A percentile compares a stretch with the other conserved stretches of the same genome.
These are phyloP conservation scores for Fusarium mundagurra DNA, from an alignment of 2,329 filamentous ascomycete genomes.

Conservation along the genomic window DNA sequence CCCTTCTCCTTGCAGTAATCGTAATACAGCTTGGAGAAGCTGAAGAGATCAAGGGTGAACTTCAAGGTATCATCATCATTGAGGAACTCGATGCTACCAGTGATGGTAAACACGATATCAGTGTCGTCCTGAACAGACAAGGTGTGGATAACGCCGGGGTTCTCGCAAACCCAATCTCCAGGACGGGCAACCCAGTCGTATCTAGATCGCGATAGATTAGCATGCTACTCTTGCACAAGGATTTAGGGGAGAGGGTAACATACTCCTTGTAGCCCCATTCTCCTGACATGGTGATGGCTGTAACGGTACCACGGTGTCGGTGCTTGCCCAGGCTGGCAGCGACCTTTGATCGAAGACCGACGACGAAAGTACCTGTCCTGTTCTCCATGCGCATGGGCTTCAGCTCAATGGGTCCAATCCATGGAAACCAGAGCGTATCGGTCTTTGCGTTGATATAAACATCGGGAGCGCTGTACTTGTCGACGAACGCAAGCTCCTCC, in stretches of 20 bases:
- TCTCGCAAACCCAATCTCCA: constrained; percentile 41
- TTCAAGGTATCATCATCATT: constrained; percentile 40
- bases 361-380: constrained; percentile 30
- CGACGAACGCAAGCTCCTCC: constrained; percentile 36
- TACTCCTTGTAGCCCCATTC: constrained; percentile 40
- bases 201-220: constrained; percentile 16
- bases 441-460: constrained; percentile 37
- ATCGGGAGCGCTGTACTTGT: constrained; percentile 42
- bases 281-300: constrained; percentile 36
- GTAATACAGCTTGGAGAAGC: constrained; percentile 36
- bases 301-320: constrained; percentile 30
- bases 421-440: constrained; percentile 38
- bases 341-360: constrained; percentile 25
- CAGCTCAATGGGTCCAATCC: constrained; percentile 31
- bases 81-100: constrained; percentile 40
- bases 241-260: background rate
- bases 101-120: constrained; percentile 40
- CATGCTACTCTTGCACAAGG: background rate
- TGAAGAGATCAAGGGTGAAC: constrained; percentile 36
- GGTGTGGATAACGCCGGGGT: constrained; percentile 39
- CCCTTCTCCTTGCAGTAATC: constrained; percentile 29
- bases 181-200: constrained; percentile 41
- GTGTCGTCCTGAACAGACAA: constrained; percentile 36
- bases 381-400: constrained; percentile 35
- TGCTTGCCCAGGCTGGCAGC: constrained; percentile 32